Evolutionary conservation across 2,329 filamentous ascomycete genomes (phyloP).

Genomic region (Dactylonectria estremocensis): DNA sequence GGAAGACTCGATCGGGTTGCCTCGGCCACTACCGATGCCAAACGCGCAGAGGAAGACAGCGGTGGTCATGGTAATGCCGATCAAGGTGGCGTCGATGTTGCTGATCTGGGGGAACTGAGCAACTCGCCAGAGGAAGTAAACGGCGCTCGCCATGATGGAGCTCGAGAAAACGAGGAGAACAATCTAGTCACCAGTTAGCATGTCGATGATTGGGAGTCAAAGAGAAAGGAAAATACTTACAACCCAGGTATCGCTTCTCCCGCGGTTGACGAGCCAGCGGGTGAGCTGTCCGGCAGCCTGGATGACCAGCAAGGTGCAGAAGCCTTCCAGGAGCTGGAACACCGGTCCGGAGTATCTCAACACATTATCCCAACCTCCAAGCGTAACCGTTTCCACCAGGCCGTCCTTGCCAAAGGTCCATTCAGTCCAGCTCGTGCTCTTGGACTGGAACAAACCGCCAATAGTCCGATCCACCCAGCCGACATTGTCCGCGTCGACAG

Average conservation of each 20-base stretch:
- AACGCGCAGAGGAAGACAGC: constrained; percentile 93
- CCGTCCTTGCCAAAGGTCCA: constrained; percentile 93
- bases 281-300: constrained; percentile 96
- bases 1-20: constrained; percentile 95
- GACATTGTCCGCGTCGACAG: constrained; percentile 83
- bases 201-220: not conserved
- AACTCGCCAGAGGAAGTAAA: constrained; percentile 97
- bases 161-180: constrained; percentile 89
- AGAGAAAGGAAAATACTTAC: constrained; percentile 65
- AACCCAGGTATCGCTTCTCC: constrained; percentile 96
- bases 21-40: constrained; percentile 93
- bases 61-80: constrained; percentile 92
- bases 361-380: constrained; percentile 91
- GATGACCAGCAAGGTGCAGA: constrained; percentile 96
- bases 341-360: constrained; percentile 92
- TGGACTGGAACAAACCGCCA: constrained; percentile 73
- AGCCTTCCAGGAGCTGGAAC: constrained; percentile 95
- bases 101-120: constrained; percentile 93
- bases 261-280: constrained; percentile 92
- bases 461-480: constrained; percentile 90
- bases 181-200: constrained; percentile 75
- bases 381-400: constrained; percentile 82
- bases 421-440: constrained; percentile 78
- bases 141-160: constrained; percentile 91
- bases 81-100: constrained; percentile 92